These are phyloP conservation scores for Stagonosporopsis vannaccii DNA, from an alignment of 2,329 filamentous ascomycete species.

Conservation along the genomic window DNA sequence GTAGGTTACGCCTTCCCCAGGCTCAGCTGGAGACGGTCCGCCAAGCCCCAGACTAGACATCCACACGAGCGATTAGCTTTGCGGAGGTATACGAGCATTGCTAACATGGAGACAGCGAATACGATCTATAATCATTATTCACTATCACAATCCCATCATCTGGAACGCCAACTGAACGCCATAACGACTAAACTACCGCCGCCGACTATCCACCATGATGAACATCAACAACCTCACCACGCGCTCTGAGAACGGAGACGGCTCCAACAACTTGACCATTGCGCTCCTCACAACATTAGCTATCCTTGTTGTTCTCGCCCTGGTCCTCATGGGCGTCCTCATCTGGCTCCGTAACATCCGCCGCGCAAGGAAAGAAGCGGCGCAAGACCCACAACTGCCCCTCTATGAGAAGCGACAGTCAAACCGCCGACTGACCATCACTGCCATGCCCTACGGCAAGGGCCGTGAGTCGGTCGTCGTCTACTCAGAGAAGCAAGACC, in stretches of 20 bases:
- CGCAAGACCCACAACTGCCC: constrained; percentile 64
- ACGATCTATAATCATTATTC: constrained; percentile 38
- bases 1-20: constrained; percentile 31
- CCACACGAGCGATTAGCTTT: constrained; percentile 19
- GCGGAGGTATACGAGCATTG: constrained; percentile 20
- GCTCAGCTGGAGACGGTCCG: constrained; percentile 25
- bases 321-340: constrained; percentile 72
- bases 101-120: constrained; percentile 37
- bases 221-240: constrained; percentile 61
- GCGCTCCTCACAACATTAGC: constrained; percentile 82
- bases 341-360: constrained; percentile 76
- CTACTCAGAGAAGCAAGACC: constrained; percentile 79
- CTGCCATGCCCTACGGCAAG: constrained; percentile 48
- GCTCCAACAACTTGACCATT: constrained; percentile 69
- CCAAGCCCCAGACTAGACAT: constrained; percentile 29
- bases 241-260: constrained; percentile 53
- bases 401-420: constrained; percentile 68
- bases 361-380: constrained; percentile 54
- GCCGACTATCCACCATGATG: constrained; percentile 44
- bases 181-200: constrained; percentile 26
- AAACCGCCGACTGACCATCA: constrained; percentile 66
- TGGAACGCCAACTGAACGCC: constrained; percentile 32
- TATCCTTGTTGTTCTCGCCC: constrained; percentile 75
- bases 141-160: constrained; percentile 17
- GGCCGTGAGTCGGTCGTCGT: constrained; percentile 75